Base-by-base conservation (phyloP, 2,329 filamentous ascomycete genomes). In the Corynespora cassiicola region DNA sequence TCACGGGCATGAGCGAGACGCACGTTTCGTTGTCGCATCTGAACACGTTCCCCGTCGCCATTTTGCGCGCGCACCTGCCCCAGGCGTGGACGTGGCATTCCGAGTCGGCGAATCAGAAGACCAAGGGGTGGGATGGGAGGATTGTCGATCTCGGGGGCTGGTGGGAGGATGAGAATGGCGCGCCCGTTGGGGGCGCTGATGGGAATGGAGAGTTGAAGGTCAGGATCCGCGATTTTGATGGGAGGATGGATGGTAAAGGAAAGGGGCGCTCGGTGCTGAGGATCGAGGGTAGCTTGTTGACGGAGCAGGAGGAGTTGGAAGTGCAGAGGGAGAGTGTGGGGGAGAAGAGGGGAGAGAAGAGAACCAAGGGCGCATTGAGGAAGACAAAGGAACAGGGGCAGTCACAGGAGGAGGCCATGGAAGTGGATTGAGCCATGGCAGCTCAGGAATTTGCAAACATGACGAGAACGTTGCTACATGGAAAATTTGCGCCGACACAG, bases 21-120 rank as follows among this genome's bases (percentile, higher is more conserved):
- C 90, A 96, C 61, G 78, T 99, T 6, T 91, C 92, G 14, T 80
- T 96, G 3, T 83, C 95, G 8, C 94, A 90, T 66, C 91, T 90
- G 71, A 92, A 92, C 66, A 82, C 90, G 51, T 97, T 97, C 77
- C 95, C 94, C 54, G 88, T 92, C 1, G 89, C 86, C 27, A 88
- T 99, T 43, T 87, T 92, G 56, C 78, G 85, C 15, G 81, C 81
- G 45, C 78, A 88, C 22, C 75, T 99, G 11, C 94, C 94, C 0
- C 68, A 73, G 10, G 79, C 80, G 16, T 99, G 92, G 94, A 82
- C 75, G 45, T 97, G 90, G 86, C 63, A 72, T 35, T 60, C 37
- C 3, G 27, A 69, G 41, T 46, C 42, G 12, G 47, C 30, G 39
- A 54, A 31, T 22, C 43, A 47, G 26, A 49, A 44, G 39, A 52